Conservation (phyloP, 352 stramenopile genomes). For the Pythium periplocum region DNA sequence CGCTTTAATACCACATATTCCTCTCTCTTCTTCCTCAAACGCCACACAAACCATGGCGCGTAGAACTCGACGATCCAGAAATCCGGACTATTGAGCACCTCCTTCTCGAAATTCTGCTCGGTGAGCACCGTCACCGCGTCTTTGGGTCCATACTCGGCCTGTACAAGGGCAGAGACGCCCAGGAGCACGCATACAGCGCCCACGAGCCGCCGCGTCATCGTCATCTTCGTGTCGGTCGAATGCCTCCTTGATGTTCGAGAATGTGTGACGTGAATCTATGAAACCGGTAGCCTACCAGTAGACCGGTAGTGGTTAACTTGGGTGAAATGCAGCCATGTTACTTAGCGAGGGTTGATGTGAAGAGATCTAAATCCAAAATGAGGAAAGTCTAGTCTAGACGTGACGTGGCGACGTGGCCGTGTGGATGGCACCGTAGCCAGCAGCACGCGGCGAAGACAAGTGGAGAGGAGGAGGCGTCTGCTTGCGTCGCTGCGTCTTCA, state of each 20-base stretch:
- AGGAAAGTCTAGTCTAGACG: too few relatives aligned
- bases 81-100: constrained; percentile 70
- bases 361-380: too few relatives aligned
- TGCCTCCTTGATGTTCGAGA: too few relatives aligned
- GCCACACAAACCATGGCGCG: constrained; percentile 64
- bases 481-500: constrained; percentile 24
- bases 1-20: background rate
- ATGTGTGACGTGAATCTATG: too few relatives aligned
- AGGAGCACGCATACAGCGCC: constrained; percentile 1
- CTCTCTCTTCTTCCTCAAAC: background rate
- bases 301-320: too few relatives aligned
- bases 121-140: constrained; percentile 68
- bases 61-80: constrained; percentile 94
- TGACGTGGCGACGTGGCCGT: too few relatives aligned
- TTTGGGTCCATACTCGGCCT: constrained; percentile 39
- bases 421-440: too few relatives aligned
- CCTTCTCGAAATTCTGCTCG: constrained; percentile 80
- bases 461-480: too few relatives aligned
- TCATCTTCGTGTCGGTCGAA: constrained; percentile 2
- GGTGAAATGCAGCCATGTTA: too few relatives aligned
- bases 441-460: too few relatives aligned
- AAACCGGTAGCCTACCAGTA: constrained; percentile 8
- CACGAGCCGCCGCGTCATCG: background rate
- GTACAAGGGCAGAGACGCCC: constrained; percentile 1
- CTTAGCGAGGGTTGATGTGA: too few relatives aligned